Evolutionary conservation across 805 yeast genomes (phyloP).

Genomic region (Pichia californica): DNA sequence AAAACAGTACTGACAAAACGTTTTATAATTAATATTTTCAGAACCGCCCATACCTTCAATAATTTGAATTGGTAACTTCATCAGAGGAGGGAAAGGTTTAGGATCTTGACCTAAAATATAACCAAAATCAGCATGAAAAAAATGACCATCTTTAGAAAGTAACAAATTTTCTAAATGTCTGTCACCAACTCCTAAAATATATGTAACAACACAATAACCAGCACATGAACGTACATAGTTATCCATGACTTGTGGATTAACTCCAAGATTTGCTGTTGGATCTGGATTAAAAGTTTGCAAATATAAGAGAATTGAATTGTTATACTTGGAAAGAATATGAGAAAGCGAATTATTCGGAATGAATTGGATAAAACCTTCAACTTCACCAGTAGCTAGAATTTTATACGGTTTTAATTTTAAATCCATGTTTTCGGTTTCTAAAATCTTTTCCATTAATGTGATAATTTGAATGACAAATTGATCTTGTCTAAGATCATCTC

Average conservation of each 20-base stretch:
- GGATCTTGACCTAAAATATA: constrained; percentile 96
- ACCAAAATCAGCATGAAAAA: constrained; percentile 98
- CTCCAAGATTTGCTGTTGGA: constrained; percentile 36
- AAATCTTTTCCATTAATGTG: constrained; percentile 79
- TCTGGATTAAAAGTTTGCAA: constrained; percentile 63
- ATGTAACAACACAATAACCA: constrained; percentile 95
- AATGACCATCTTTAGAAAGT: constrained; percentile 70
- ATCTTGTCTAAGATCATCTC: constrained; percentile 94
- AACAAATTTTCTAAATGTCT: constrained; percentile 89
- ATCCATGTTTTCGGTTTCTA: constrained; percentile 86
- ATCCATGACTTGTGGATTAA: constrained; percentile 72
- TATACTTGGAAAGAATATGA: constrained; percentile 62
- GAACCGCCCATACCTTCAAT: constrained; percentile 98
- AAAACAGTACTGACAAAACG: constrained; percentile 89
- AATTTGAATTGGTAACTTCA: constrained; percentile 95
- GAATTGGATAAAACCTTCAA: constrained; percentile 90
- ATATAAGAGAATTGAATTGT: constrained; percentile 67
- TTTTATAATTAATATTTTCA: constrained; percentile 73
- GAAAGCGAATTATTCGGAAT: constrained; percentile 91
- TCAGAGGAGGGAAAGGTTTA: constrained; percentile 96
- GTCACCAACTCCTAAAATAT: constrained; percentile 93
- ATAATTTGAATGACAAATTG: constrained; percentile 94
- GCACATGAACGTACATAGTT: constrained; percentile 93
- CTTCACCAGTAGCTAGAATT: constrained; percentile 83
- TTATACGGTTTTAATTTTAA: constrained; percentile 81